A percentile compares a stretch with the other conserved stretches of the same genome.
These are phyloP conservation scores for Paramecium pentaurelia DNA, from an alignment of 73 alveolate genomes.

Conservation along the genomic window DNA sequence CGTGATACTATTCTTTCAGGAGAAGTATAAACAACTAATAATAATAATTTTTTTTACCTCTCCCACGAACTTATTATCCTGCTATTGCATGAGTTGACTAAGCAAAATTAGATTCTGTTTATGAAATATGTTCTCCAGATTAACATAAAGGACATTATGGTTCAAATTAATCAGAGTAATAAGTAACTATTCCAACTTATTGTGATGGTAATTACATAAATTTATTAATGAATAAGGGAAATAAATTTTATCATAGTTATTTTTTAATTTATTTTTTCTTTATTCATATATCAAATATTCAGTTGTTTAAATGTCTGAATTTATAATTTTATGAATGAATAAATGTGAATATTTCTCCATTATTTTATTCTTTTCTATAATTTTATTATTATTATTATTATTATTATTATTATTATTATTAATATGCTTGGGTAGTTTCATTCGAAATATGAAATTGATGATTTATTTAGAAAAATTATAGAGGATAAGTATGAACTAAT, in stretches of 20 bases:
- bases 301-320: not conserved
- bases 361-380: not conserved
- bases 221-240: not conserved
- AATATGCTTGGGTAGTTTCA: not conserved
- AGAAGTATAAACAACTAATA: not conserved
- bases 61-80: not conserved
- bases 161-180: not conserved
- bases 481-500: slow-evolving; percentile 20
- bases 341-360: no score
- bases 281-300: not conserved
- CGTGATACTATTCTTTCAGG: not conserved
- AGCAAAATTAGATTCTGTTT: not conserved
- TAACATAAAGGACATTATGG: not conserved
- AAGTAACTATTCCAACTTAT: not conserved
- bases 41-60: not conserved
- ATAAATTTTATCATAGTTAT: not conserved
- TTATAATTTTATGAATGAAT: no score
- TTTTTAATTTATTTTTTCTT: not conserved
- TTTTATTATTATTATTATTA: not conserved
- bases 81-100: not conserved
- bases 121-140: not conserved
- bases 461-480: not conserved
- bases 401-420: not conserved
- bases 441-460: slow-evolving; percentile 9
- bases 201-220: not conserved